These are phyloP conservation scores for Puccinia hordei DNA, from an alignment of 1,284 basidiomycete genomes.

Conservation along the genomic window DNA sequence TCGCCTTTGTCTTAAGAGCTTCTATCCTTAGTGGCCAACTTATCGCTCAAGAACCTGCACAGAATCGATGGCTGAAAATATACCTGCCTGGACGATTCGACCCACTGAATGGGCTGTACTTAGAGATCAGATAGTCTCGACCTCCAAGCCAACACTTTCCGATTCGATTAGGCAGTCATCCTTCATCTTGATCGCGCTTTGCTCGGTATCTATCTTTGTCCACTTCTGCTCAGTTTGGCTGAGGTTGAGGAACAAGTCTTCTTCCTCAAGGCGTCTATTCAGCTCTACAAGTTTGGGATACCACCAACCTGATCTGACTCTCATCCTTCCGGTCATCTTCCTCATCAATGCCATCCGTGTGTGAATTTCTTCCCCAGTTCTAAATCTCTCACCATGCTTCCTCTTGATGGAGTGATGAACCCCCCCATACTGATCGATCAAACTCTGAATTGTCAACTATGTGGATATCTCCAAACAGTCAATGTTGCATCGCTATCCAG, in stretches of 20 bases:
- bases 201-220: neutral
- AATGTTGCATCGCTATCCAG: conserved; percentile 7
- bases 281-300: neutral
- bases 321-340: neutral
- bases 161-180: neutral
- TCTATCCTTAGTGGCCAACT: neutral
- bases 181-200: conserved; percentile 3
- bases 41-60: neutral
- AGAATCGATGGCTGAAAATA: neutral
- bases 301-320: neutral
- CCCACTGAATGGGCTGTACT: neutral
- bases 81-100: conserved; percentile 8
- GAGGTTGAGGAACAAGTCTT: neutral
- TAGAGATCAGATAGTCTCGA: neutral
- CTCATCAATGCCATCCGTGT: conserved; percentile 7
- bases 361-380: neutral
- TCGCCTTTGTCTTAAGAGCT: no score
- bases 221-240: neutral
- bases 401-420: neutral
- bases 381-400: no score
- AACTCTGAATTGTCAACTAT: neutral
- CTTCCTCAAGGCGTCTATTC: neutral
- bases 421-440: neutral
- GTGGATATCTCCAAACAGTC: conserved; percentile 6
- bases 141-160: neutral